Evolutionary conservation across 768 basidiomycete species (phyloP).

Genomic region (Nidula microcarpa): DNA sequence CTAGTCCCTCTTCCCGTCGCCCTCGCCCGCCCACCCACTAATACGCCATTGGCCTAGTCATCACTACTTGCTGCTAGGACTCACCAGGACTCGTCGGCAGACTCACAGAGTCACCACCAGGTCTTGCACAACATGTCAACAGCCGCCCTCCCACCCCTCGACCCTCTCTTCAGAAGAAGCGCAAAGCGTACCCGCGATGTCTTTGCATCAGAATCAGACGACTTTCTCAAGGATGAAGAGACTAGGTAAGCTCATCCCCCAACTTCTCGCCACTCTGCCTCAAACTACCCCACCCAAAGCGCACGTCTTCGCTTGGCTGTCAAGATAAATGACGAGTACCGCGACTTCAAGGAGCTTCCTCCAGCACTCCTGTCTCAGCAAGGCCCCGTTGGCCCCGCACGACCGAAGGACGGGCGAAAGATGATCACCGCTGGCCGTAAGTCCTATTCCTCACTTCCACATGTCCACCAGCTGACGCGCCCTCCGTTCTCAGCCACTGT

Average conservation of each 20-base stretch:
- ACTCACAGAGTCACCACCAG: background rate
- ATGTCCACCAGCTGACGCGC: background rate
- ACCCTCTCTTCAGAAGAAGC: slow-evolving; percentile 56
- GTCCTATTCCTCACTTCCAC: slow-evolving; percentile 2
- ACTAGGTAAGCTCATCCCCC: slow-evolving; percentile 47
- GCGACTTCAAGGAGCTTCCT: slow-evolving; percentile 81
- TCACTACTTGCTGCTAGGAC: background rate
- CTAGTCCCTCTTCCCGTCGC: slow-evolving; percentile 4
- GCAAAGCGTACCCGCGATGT: slow-evolving; percentile 73
- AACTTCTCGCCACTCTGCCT: background rate
- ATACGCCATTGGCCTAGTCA: background rate
- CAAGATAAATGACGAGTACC: slow-evolving; percentile 90
- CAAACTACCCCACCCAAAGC: slow-evolving; percentile 26
- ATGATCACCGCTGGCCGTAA: slow-evolving; percentile 70
- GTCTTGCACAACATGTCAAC: slow-evolving; percentile 30
- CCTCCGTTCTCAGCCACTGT: slow-evolving; percentile 24
- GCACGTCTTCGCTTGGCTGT: slow-evolving; percentile 72
- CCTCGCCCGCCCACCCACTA: slow-evolving; percentile 4
- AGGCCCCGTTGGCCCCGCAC: slow-evolving; percentile 74
- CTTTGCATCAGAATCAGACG: slow-evolving; percentile 65
- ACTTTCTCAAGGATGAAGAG: slow-evolving; percentile 62
- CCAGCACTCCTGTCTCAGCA: slow-evolving; percentile 78
- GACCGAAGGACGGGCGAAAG: slow-evolving; percentile 62
- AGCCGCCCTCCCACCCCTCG: slow-evolving; percentile 59
- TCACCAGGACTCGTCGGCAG: background rate